phyloP scores from a whole-genome alignment of 1,284 basidiomycete species.

The Anthracocystis setariae region DNA sequence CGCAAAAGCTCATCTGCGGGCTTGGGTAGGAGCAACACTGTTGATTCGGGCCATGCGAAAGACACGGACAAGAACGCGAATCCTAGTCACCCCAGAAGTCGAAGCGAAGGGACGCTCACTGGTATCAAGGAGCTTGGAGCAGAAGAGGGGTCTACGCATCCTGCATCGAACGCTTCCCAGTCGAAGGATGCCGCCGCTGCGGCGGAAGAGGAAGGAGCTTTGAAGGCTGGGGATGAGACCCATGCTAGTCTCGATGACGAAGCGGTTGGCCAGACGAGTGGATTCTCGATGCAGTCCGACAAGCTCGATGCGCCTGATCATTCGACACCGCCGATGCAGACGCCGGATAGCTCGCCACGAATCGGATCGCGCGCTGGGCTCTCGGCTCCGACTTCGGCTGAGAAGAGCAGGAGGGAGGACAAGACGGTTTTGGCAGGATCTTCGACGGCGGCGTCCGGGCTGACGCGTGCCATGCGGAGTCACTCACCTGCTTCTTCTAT shows the following conservation, averaged over 20 bases:
- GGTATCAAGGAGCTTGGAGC: constrained; percentile 1
- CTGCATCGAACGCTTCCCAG: background rate
- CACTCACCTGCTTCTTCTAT: constrained; percentile 32
- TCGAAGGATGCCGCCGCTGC: background rate
- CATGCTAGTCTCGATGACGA: constrained; percentile 9
- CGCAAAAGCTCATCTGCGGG: constrained; percentile 41
- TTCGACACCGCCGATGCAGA: constrained; percentile 44
- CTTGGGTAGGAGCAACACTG: constrained; percentile 1
- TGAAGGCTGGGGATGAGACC: background rate
- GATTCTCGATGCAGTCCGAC: constrained; percentile 33
- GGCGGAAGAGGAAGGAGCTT: background rate
- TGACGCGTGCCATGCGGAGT: constrained; percentile 45
- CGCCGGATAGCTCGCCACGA: constrained; percentile 32
- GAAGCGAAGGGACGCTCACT: constrained; percentile 20
- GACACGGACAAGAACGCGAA: constrained; percentile 5
- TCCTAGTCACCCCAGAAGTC: constrained; percentile 23
- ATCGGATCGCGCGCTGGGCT: constrained; percentile 7
- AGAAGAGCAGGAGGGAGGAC: background rate
- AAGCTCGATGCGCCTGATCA: constrained; percentile 21
- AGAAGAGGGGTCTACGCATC: background rate
- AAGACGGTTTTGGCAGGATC: constrained; percentile 1
- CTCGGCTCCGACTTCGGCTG: constrained; percentile 5
- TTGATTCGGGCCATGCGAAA: constrained; percentile 1
- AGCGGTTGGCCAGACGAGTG: constrained; percentile 20
- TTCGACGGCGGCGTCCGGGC: constrained; percentile 29